Evolutionary conservation across 1,139 yeast genomes (phyloP), one percentile per base, ranked within the genome.

Genomic region (Candida tetrigidarum): DNA sequence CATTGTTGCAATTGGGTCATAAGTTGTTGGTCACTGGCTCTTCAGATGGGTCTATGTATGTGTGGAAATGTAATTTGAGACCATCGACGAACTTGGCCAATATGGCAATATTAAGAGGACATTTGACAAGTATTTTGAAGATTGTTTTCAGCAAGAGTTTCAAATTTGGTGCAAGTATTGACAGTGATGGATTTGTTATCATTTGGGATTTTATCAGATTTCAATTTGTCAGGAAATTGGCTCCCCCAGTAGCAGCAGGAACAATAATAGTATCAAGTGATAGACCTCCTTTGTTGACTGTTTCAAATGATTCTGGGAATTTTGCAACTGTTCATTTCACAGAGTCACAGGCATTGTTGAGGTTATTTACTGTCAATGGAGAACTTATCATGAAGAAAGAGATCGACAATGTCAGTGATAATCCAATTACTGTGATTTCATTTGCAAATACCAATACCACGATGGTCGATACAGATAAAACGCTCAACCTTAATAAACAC

Each of bases 121-220:
- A 85, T 59, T 55, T 71, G 2, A 48, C 66, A 3, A 57, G 66
- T 0, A 66, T 86, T 5, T 60, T 57, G 11, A 69, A 68, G 14
- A 57, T 86, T 29, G 64, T 66, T 36, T 68, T 68, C 40, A 74
- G 82, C 37, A 67, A 71, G n/a, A 76, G 78, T 40, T 83, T 69
- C 57, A 80, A 81, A 42, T 60, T 77, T 2, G 68, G 84, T 3
- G 48, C 83, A 9, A 76, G 83, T 45, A 58, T 78, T 15, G 90
- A 84, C 57, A 48, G 41, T 0, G 60, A 57, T 4, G 88, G 91
- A 0, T 57, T 60, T 2, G 78, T 78, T 3, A 74, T 72, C 20
- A 50, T 80, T 5, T 84, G 92, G 92, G 87, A 86, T 53, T 55
- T 80, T 36, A 71, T 80, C 0, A 62, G 83, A 27, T 71, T 69